Conservation (phyloP, 2,329 filamentous ascomycete genomes). For the Bretziella fagacearum region DNA sequence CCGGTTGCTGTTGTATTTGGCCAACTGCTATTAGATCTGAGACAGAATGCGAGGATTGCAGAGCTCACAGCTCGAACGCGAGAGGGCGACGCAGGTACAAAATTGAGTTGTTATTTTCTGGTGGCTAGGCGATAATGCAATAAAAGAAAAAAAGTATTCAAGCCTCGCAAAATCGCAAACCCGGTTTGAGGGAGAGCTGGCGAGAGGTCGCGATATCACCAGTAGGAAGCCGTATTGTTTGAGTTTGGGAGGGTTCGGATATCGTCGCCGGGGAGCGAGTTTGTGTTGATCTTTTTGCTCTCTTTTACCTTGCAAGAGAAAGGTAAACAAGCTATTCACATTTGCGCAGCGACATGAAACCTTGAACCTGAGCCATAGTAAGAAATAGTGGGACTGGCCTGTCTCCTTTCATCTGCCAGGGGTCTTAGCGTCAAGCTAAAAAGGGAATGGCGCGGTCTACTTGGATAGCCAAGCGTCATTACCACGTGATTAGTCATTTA, state of each 20-base stretch:
- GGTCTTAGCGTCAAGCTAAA: conserved; percentile 6
- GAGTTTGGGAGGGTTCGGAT: too few species aligned
- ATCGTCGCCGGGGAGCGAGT: too few species aligned
- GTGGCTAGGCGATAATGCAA: not conserved
- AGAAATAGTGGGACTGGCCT: conserved; percentile 10
- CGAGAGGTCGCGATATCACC: not conserved
- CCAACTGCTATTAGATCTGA: not conserved
- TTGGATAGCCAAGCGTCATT: conserved; percentile 1
- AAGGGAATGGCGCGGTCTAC: conserved; percentile 1
- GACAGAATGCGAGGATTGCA: not conserved
- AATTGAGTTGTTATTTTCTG: not conserved
- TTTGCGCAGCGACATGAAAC: conserved; percentile 2
- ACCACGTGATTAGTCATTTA: conserved; percentile 10
- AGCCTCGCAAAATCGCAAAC: not conserved
- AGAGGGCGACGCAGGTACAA: not conserved
- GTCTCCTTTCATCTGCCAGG: conserved; percentile 12
- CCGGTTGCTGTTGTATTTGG: not conserved
- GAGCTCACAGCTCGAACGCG: not conserved
- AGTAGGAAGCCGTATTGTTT: not conserved
- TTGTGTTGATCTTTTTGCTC: too few species aligned
- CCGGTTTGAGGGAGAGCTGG: conserved; percentile 2
- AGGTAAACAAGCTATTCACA: not conserved
- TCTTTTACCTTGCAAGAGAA: not conserved
- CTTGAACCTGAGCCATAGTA: conserved; percentile 1
- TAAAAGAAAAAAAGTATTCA: not conserved